Evolutionary conservation across 352 stramenopile species (phyloP), one percentile per base, ranked within the genome.

Genomic region (Phytophthora capsici): DNA sequence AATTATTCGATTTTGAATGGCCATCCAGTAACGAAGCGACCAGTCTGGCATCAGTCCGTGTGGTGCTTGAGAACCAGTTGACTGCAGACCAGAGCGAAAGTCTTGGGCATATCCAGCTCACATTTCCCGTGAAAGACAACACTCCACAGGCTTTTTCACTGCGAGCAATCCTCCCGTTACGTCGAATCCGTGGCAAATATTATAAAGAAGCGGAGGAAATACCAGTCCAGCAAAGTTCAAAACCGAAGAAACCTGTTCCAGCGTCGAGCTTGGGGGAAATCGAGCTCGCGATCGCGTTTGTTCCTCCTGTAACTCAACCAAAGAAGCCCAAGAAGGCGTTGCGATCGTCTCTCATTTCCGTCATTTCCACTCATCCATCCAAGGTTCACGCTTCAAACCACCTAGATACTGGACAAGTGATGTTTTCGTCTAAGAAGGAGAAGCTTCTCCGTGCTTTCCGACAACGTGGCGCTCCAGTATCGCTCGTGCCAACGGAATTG

Each of bases 1-100:
- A 93, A 37, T 49, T 91, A 2, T 90, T 93, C 25, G 84, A 93
- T 57, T 93, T 93, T 61, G 84, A 88, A 48, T 88, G 77, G 80
- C 47, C 63, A 36, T 47, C 56, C 25, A 44, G 58, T 2, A 63
- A 48, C 1, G 63, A 75, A 1, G 0, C 47, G 16, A 34, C 37
- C 3, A 55, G 9, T 14, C 26, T 70, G 2, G 56, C 57, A 0
- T 48, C 56, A 0, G 57, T 89, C 0, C 77, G 79, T 5, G 47
- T 93, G 30, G 68, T 77, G 14, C 45, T 93, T 16, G 80, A 90
- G 41, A 93, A 88, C 37, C 82, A 93, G 57, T 58, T 93, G 14
- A 87, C 73, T 4, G 60, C 74, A 3, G 82, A 91, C 46, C 82
- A 91, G 28, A 90, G 84, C 41, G 84, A 91, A 55, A 69, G 84